Evolutionary conservation across 441 rosid genomes (phyloP).

Genomic region (Cnidoscolus chayamansa): DNA sequence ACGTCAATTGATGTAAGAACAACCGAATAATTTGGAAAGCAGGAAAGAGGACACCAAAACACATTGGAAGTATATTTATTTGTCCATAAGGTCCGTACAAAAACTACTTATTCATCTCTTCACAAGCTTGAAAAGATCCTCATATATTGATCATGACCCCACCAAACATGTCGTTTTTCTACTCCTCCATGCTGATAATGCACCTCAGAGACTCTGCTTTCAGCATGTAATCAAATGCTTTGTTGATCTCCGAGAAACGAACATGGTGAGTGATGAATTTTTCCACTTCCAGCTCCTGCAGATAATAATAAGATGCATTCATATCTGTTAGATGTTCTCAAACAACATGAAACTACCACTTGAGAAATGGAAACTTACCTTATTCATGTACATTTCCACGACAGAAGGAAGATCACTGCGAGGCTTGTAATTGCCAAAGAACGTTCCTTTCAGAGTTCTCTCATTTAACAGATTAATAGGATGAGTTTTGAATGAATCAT

Average conservation of each 20-base stretch:
- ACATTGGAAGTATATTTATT: neutral
- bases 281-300: slow-evolving; percentile 72
- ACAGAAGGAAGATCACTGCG: slow-evolving; percentile 70
- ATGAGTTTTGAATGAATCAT: slow-evolving; percentile 72
- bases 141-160: neutral
- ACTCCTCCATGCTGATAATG: slow-evolving; percentile 60
- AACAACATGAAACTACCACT: neutral
- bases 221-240: slow-evolving; percentile 71
- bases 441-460: slow-evolving; percentile 85
- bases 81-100: neutral
- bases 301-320: neutral
- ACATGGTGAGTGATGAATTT: slow-evolving; percentile 68
- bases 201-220: slow-evolving; percentile 63
- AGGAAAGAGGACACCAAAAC: neutral
- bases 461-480: slow-evolving; percentile 65
- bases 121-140: neutral
- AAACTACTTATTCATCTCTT: neutral
- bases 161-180: neutral
- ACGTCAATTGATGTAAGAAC: too few relatives aligned
- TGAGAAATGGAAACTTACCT: slow-evolving; percentile 33
- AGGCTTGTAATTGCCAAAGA: slow-evolving; percentile 89
- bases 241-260: slow-evolving; percentile 67
- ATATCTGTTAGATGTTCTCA: too few relatives aligned
- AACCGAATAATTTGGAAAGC: too few relatives aligned
- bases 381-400: slow-evolving; percentile 76